Conservation (phyloP, 1,284 basidiomycete species). For the Ustilago xerochloae region DNA sequence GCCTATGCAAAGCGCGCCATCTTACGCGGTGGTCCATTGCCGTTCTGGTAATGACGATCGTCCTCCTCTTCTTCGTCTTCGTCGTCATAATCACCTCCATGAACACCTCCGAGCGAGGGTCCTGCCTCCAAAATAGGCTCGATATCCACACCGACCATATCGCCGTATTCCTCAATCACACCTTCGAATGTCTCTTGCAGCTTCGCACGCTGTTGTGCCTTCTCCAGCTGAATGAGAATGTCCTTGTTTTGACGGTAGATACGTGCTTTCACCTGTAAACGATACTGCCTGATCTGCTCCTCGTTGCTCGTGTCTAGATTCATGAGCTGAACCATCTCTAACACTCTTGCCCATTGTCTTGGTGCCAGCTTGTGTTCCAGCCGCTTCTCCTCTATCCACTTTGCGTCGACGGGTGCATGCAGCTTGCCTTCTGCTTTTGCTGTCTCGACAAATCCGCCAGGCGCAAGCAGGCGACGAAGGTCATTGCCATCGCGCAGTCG, state of each 20-base stretch:
- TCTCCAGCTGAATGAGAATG: conserved; percentile 83
- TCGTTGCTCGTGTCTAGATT: conserved; percentile 77
- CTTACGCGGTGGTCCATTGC: conserved; percentile 39
- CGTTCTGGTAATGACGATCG: conserved; percentile 24
- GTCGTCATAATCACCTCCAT: conserved; percentile 24
- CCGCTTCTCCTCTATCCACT: conserved; percentile 84
- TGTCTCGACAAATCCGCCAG: conserved; percentile 71
- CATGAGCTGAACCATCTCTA: conserved; percentile 89
- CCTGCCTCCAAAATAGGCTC: conserved; percentile 50
- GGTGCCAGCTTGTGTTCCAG: conserved; percentile 88
- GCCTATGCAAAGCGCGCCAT: conserved; percentile 42
- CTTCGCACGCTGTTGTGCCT: conserved; percentile 85
- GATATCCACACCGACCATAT: conserved; percentile 74
- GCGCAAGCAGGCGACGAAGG: conserved; percentile 81
- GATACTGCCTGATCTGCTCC: conserved; percentile 75
- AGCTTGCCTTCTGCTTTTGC: conserved; percentile 73
- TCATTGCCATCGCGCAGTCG: conserved; percentile 93
- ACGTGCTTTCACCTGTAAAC: conserved; percentile 80
- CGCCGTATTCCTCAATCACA: conserved; percentile 85
- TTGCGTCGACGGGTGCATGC: conserved; percentile 79
- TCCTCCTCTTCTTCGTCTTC: conserved; percentile 30
- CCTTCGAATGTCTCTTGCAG: conserved; percentile 92
- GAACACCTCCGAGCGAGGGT: not conserved
- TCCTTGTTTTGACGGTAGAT: conserved; percentile 95
- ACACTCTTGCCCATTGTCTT: conserved; percentile 90